Conservation (phyloP, 2,329 filamentous ascomycete species). For the Paecilomyces sp. region DNA sequence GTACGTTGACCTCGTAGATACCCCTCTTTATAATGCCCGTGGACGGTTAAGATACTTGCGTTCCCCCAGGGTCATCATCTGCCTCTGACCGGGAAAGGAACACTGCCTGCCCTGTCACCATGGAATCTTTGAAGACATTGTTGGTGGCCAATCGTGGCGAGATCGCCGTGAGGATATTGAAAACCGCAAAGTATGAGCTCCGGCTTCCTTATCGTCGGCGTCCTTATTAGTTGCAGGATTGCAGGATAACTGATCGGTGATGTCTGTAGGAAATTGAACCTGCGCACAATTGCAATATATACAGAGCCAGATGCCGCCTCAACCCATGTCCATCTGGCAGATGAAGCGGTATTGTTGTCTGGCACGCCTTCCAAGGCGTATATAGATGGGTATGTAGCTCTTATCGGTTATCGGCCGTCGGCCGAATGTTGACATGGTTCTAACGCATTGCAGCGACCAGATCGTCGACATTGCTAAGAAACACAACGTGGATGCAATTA, state of each 20-base stretch:
- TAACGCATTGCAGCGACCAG: slow-evolving; percentile 16
- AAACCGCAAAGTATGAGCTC: slow-evolving; percentile 36
- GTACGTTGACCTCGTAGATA: not conserved
- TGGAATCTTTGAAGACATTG: slow-evolving; percentile 42
- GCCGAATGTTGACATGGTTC: not conserved
- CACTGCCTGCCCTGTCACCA: slow-evolving; percentile 4
- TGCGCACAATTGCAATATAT: slow-evolving; percentile 52
- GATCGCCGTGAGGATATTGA: slow-evolving; percentile 49
- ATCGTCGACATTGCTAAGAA: slow-evolving; percentile 46
- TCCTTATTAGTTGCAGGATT: not conserved
- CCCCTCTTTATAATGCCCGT: not conserved
- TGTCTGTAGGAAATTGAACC: slow-evolving; percentile 29
- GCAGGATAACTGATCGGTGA: not conserved
- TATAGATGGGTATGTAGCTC: slow-evolving; percentile 25
- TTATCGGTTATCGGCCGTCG: not conserved
- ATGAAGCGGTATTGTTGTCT: slow-evolving; percentile 45
- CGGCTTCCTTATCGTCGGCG: not conserved
- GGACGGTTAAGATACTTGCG: not conserved
- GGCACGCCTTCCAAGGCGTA: slow-evolving; percentile 45
- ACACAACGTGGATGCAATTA: slow-evolving; percentile 49
- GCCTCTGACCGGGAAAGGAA: not conserved
- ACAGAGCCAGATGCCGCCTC: slow-evolving; percentile 50
- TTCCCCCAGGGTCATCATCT: not conserved
- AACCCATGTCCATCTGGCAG: slow-evolving; percentile 47
- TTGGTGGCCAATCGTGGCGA: slow-evolving; percentile 56